Conservation (phyloP, 495 filamentous ascomycete genomes). For the Annulohypoxylon stygium region DNA sequence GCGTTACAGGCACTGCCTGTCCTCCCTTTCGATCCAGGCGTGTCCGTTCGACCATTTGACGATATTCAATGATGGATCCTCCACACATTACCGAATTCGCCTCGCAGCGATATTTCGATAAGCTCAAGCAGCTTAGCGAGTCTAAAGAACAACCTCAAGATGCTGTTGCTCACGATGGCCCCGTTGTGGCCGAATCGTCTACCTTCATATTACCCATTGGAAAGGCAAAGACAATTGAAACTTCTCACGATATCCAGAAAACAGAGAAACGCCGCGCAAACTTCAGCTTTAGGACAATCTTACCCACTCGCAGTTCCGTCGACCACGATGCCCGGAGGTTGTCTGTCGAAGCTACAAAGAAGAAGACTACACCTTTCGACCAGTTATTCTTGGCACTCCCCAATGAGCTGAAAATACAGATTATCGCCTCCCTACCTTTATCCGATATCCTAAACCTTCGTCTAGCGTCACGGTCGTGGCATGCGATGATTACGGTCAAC, state of each 20-base stretch:
- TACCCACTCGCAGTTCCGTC: conserved; percentile 47
- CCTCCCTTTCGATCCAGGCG: conserved; percentile 44
- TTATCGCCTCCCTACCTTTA: conserved; percentile 67
- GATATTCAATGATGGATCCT: conserved; percentile 62
- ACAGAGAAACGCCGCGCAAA: conserved; percentile 53
- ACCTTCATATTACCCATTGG: conserved; percentile 60
- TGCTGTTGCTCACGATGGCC: conserved; percentile 41
- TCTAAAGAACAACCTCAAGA: conserved; percentile 49
- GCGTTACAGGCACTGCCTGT: conserved; percentile 46
- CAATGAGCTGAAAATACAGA: conserved; percentile 68
- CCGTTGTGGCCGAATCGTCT: conserved; percentile 43
- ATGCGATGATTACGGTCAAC: conserved; percentile 67
- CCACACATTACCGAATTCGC: conserved; percentile 70
- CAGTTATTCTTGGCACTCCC: conserved; percentile 65
- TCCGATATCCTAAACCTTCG: conserved; percentile 66
- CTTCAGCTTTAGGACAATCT: conserved; percentile 49
- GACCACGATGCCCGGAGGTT: conserved; percentile 48
- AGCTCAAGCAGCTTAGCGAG: conserved; percentile 58
- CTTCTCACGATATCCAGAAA: conserved; percentile 45
- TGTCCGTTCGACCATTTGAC: conserved; percentile 33
- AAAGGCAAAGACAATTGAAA: conserved; percentile 47
- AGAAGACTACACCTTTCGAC: conserved; percentile 57
- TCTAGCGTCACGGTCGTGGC: conserved; percentile 65
- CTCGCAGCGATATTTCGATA: conserved; percentile 67
- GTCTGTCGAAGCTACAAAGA: conserved; percentile 42